phyloP scores from a whole-genome alignment of 1,284 basidiomycete genomes.

The Naganishia liquefaciens region DNA sequence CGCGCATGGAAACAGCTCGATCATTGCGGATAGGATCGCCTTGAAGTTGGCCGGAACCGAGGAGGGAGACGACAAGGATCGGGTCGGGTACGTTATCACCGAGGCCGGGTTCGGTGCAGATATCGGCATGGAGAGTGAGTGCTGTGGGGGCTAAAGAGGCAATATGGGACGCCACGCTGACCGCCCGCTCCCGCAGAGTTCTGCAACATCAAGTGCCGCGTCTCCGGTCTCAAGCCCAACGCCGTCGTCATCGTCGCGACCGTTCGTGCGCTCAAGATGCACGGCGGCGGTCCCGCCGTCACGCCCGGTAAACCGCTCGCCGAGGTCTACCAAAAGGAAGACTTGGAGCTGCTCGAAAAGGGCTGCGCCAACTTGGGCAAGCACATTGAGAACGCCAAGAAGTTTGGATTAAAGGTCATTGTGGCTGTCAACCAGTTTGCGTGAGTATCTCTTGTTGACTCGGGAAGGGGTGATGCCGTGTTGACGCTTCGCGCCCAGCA shows the following conservation, averaged over 20 bases:
- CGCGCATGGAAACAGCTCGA: constrained; percentile 98
- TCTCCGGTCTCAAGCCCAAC: constrained; percentile 89
- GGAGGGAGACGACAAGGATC: constrained; percentile 76
- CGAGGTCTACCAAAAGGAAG: constrained; percentile 91
- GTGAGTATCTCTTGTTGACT: constrained; percentile 58
- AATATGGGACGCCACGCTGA: background rate
- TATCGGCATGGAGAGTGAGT: constrained; percentile 85
- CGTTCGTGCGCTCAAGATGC: constrained; percentile 97
- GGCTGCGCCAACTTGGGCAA: constrained; percentile 91
- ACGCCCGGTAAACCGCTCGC: constrained; percentile 92
- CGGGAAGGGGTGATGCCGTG: constrained; percentile 11
- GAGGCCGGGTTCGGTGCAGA: constrained; percentile 99
- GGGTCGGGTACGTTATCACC: constrained; percentile 92
- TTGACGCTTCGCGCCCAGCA: constrained; percentile 57
- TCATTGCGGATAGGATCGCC: constrained; percentile 92
- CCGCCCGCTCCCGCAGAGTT: constrained; percentile 62
- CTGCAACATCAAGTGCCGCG: constrained; percentile 99
- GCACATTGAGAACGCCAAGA: constrained; percentile 93
- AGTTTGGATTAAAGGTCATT: constrained; percentile 95
- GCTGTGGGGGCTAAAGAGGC: background rate
- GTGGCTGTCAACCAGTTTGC: constrained; percentile 94
- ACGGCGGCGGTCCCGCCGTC: constrained; percentile 96
- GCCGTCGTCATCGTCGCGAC: constrained; percentile 96
- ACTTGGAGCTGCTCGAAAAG: constrained; percentile 83
- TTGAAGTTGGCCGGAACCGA: constrained; percentile 97